Evolutionary conservation across 1,139 yeast species (phyloP).

Genomic region (Yamadazyma oceani): DNA sequence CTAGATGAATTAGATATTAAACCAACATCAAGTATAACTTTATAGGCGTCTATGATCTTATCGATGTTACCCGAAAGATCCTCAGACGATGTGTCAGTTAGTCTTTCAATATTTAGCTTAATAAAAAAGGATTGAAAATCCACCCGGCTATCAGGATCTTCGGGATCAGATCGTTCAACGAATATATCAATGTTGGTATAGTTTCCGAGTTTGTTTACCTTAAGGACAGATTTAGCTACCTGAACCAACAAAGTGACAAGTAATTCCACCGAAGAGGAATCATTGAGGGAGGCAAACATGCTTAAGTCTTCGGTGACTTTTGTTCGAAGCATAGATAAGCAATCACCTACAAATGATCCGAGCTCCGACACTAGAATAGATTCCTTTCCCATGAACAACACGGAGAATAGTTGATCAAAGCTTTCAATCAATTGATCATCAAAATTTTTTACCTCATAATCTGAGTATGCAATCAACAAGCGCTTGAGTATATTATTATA

Average conservation of each 20-base stretch:
- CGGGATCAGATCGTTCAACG: conserved; percentile 8
- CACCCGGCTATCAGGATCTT: too few relatives aligned
- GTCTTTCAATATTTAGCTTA: conserved; percentile 20
- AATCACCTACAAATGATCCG: background rate
- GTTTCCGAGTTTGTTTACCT: conserved; percentile 30
- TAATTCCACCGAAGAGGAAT: too few relatives aligned
- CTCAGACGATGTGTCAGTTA: conserved; percentile 22
- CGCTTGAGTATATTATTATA: conserved; percentile 28
- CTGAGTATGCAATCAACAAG: conserved; percentile 27
- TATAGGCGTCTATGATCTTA: conserved; percentile 18
- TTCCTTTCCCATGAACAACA: conserved; percentile 11
- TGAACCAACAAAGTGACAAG: conserved; percentile 13
- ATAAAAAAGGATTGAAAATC: conserved; percentile 15
- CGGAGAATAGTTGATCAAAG: conserved; percentile 12
- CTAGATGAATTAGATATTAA: conserved; percentile 34
- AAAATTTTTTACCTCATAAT: background rate
- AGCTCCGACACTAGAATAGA: background rate
- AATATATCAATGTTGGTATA: conserved; percentile 16
- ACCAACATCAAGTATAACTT: conserved; percentile 24
- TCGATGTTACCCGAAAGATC: conserved; percentile 19
- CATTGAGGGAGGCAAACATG: too few relatives aligned
- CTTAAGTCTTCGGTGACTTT: too few relatives aligned
- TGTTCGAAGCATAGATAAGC: background rate
- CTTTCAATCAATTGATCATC: conserved; percentile 19
- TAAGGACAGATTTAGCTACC: conserved; percentile 21